Evolutionary conservation across 2,329 filamentous ascomycete genomes (phyloP).

Genomic region (Fusarium chuoi): DNA sequence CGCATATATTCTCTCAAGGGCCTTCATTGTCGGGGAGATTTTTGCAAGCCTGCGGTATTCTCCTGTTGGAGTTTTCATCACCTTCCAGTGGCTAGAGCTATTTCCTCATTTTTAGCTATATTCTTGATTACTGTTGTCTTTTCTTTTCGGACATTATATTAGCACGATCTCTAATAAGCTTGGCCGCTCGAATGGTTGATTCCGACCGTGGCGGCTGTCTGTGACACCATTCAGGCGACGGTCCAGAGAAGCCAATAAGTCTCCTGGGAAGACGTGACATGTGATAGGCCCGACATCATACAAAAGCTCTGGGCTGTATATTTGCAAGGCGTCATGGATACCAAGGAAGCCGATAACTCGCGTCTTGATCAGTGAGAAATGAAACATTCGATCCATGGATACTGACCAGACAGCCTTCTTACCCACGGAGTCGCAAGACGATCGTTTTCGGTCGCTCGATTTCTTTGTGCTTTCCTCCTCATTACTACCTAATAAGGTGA

Average conservation of each 20-base stretch:
- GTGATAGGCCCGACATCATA: no score
- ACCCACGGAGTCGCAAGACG: neutral
- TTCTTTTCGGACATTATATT: no score
- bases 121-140: accelerated
- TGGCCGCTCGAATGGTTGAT: no score
- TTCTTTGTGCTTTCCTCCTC: neutral
- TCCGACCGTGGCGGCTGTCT: no score
- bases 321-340: neutral
- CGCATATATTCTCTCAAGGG: neutral
- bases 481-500: neutral
- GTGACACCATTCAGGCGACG: no score
- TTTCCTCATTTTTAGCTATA: neutral
- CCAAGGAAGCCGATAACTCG: neutral
- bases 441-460: neutral
- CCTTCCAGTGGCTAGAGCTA: neutral
- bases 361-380: neutral
- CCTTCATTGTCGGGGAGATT: neutral
- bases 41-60: neutral
- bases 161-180: no score
- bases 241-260: no score
- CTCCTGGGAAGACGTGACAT: no score
- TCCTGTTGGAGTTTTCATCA: neutral
- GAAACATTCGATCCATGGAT: neutral
- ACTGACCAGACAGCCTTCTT: neutral
- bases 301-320: neutral